These are phyloP conservation scores for Dentiscutata heterogama DNA, from an alignment of 371 early-diverging fungal species.

Conservation along the genomic window DNA sequence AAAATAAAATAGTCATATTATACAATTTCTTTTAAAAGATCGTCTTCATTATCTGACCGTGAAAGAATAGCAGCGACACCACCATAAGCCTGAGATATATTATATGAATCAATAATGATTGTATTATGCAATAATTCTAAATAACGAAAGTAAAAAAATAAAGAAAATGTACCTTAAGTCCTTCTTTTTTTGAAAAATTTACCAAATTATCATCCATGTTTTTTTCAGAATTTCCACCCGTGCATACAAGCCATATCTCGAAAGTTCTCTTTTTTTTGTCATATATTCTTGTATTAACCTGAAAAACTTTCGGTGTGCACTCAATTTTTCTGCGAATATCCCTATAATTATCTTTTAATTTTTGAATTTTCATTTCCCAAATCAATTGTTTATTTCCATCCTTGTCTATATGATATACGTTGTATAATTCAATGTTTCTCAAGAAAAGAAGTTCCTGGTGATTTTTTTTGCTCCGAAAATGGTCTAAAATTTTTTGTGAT, in stretches of 20 bases:
- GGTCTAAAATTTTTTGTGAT: neutral
- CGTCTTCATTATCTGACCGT: no score
- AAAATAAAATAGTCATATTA: no score
- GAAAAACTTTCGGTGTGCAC: neutral
- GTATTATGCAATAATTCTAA: neutral
- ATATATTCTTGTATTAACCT: neutral
- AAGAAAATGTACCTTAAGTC: neutral
- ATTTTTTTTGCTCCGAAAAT: constrained; percentile 38
- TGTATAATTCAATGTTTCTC: constrained; percentile 38
- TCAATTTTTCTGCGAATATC: neutral
- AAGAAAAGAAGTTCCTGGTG: constrained; percentile 50
- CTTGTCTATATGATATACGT: neutral
- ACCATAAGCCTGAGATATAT: neutral
- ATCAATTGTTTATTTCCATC: no score
- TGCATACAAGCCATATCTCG: neutral
- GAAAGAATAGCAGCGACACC: neutral
- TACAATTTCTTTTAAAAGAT: no score
- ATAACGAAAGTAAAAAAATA: neutral
- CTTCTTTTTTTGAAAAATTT: neutral
- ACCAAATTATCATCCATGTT: neutral
- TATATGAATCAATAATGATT: neutral
- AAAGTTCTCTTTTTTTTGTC: neutral
- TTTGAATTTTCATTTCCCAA: neutral
- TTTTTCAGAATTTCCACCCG: neutral
- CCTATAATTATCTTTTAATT: neutral